Conservation (phyloP, 371 early-diverging fungal genomes). For the Mucor circinelloides region DNA sequence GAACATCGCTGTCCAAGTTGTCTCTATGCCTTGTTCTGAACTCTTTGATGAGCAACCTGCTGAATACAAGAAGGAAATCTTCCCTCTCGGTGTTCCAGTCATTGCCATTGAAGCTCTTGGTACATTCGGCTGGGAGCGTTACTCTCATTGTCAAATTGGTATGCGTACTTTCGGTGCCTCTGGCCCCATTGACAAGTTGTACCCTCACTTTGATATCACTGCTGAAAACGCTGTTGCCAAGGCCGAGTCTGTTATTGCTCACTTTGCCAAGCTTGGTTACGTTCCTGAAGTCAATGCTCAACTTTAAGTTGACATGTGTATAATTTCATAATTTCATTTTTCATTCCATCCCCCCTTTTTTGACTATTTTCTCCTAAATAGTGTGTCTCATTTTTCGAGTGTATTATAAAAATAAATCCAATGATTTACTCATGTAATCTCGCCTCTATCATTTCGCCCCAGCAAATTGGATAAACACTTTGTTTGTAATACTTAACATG, state of each 20-base stretch:
- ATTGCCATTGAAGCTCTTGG: constrained; percentile 93
- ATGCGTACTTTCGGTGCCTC: constrained; percentile 94
- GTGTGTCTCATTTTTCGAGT: not conserved
- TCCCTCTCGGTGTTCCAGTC: constrained; percentile 78
- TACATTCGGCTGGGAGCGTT: constrained; percentile 95
- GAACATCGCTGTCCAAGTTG: constrained; percentile 74
- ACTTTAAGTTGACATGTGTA: constrained; percentile 19
- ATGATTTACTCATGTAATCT: not conserved
- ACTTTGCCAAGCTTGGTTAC: constrained; percentile 33
- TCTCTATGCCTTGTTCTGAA: constrained; percentile 97
- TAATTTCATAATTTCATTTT: not conserved
- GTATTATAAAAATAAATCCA: not conserved
- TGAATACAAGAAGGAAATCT: constrained; percentile 85
- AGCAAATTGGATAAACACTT: too few relatives aligned
- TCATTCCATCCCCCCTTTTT: not conserved
- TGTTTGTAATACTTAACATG: too few relatives aligned
- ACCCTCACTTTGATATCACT: constrained; percentile 30
- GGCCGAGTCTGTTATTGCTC: constrained; percentile 24
- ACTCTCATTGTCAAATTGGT: constrained; percentile 89
- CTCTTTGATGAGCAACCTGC: constrained; percentile 91
- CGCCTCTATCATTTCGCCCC: too few relatives aligned
- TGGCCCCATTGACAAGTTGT: constrained; percentile 44
- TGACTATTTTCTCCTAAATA: not conserved
- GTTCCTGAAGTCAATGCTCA: constrained; percentile 37
- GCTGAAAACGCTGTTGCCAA: constrained; percentile 30